phyloP scores from a whole-genome alignment of 2,329 filamentous ascomycete species.

The Microdochium bolleyi region DNA sequence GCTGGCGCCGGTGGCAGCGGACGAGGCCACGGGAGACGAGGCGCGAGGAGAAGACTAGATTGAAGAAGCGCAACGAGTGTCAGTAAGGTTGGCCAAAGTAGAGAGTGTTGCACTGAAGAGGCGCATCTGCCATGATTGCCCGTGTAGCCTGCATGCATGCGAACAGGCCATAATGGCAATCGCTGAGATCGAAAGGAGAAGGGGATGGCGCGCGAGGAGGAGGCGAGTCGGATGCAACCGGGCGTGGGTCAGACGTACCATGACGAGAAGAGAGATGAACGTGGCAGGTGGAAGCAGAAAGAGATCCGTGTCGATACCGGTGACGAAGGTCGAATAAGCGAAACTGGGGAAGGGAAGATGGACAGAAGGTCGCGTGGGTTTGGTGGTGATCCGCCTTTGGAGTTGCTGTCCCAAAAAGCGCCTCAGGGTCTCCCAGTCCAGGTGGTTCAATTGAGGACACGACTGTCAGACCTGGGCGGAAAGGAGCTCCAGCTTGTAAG shows the following conservation, averaged over 20 bases:
- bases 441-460: neutral
- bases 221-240: neutral
- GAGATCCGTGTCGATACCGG: neutral
- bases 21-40: constrained; percentile 49
- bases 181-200: neutral
- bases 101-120: neutral
- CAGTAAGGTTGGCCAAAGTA: neutral
- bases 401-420: neutral
- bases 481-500: neutral
- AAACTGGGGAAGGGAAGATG: neutral
- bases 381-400: neutral
- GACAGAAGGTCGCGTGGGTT: neutral
- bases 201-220: neutral
- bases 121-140: neutral
- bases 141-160: too few relatives aligned
- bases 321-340: neutral
- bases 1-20: constrained; percentile 58
- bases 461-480: neutral
- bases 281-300: neutral
- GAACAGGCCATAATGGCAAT: neutral
- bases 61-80: neutral
- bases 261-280: constrained; percentile 3
- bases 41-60: constrained; percentile 50
- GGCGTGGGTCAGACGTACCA: constrained; percentile 7
- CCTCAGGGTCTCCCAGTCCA: neutral